Conservation (phyloP, 768 basidiomycete genomes). For the Crucibulum laeve region DNA sequence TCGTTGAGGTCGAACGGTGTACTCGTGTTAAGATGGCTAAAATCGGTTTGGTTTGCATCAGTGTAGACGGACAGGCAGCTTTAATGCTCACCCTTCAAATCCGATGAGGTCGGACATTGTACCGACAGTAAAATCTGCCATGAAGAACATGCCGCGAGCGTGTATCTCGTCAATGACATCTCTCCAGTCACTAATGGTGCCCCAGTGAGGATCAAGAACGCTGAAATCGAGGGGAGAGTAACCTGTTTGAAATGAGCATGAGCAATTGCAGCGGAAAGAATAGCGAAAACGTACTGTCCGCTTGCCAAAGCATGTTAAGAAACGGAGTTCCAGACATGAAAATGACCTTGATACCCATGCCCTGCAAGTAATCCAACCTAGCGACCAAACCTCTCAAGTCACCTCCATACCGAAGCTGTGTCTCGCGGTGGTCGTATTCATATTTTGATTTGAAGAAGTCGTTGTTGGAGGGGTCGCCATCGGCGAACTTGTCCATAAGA, state of each 20-base stretch:
- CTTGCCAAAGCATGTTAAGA: conserved; percentile 96
- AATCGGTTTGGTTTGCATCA: background rate
- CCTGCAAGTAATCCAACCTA: conserved; percentile 82
- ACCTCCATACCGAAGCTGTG: conserved; percentile 85
- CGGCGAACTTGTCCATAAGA: conserved; percentile 91
- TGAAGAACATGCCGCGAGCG: conserved; percentile 81
- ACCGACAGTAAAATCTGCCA: conserved; percentile 92
- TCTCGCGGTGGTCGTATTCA: conserved; percentile 86
- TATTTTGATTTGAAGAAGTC: conserved; percentile 79
- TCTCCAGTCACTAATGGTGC: conserved; percentile 77
- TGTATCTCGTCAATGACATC: conserved; percentile 74
- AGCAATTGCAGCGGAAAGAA: conserved; percentile 1
- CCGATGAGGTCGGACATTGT: conserved; percentile 89
- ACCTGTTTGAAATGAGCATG: conserved; percentile 39
- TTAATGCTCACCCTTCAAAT: conserved; percentile 62
- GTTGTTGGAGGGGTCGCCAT: conserved; percentile 89
- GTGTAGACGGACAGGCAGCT: background rate
- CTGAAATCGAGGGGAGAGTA: conserved; percentile 93
- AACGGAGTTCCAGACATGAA: conserved; percentile 94
- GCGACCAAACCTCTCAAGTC: conserved; percentile 76
- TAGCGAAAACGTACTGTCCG: conserved; percentile 65
- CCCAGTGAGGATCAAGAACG: conserved; percentile 91
- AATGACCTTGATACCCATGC: conserved; percentile 81
- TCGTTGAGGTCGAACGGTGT: conserved; percentile 78
- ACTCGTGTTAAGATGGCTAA: conserved; percentile 71